Evolutionary conservation across 208 protist genomes (phyloP), one percentile per base, ranked within the genome.

Genomic region (Angomonas deanei): DNA sequence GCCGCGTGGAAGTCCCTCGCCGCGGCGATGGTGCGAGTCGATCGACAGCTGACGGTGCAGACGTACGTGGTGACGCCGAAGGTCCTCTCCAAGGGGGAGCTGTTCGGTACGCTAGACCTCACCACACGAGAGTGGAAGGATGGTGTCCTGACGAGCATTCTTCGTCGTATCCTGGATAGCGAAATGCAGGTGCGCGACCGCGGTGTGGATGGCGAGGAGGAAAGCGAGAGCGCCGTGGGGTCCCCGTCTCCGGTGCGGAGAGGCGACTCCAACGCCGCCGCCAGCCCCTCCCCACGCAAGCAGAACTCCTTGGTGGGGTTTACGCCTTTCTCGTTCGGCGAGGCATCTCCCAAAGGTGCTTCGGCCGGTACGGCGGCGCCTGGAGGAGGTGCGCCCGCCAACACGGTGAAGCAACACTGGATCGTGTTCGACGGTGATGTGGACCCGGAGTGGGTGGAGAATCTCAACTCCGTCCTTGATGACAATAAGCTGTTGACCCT

Each of bases 121-220:
- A 99, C 98, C 15, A 99, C 98, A 27, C 88, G 97, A 24, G 98
- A 99, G 82, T 99, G 99, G 99, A 99, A 91, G 21, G 99, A 99
- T 73, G 99, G 99, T 68, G 73, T 99, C 2, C 99, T 99, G 70
- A 99, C 99, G 4, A 80, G 81, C 58, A 97, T 98, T 10, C 78
- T 99, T 13, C 88, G 99, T 31, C 77, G 82, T 57, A 99, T 99
- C 70, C 79, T 99, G 47, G 93, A 98, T 48, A 96, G 97, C 46
- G 81, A 87, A 61, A 67, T 83, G 36, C 64, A 76, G 31, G 64
- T 71, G 64, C 62, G 47, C 80, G 47, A 80, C 26, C 46, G 57
- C 31, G 66, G 42, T 1, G 56, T 56, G 23, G 61, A 68, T 77
- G 63, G 74, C 70, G 53, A 70, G 27, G 10, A 36, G 2, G 66